phyloP scores from a whole-genome alignment of 768 basidiomycete species.

The Fomitopsis serialis region DNA sequence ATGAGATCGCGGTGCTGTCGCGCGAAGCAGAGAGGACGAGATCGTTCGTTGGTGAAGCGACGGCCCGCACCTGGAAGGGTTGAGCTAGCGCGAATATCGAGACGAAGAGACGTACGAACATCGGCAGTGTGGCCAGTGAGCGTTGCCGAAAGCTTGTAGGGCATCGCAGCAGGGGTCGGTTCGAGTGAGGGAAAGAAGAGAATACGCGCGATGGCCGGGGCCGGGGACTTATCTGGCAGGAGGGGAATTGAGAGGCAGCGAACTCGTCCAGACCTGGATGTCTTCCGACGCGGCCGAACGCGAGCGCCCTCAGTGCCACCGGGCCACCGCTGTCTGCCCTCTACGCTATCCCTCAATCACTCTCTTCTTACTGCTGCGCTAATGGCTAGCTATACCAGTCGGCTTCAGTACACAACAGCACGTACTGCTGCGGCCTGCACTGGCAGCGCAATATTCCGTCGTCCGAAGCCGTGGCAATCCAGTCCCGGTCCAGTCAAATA shows the following conservation, averaged over 20 bases:
- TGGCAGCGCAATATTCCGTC: too few relatives aligned
- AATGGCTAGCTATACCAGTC: too few relatives aligned
- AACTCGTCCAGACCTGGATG: background rate
- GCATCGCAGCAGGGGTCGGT: slow-evolving; percentile 34
- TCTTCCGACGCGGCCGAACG: background rate
- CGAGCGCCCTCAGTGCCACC: background rate
- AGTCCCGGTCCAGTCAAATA: too few relatives aligned
- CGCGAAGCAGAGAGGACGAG: slow-evolving; percentile 87
- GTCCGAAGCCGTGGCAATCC: too few relatives aligned
- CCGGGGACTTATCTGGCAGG: background rate
- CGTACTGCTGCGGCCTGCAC: too few relatives aligned
- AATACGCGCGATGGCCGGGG: background rate
- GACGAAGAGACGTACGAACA: slow-evolving; percentile 39
- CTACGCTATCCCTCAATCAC: too few relatives aligned
- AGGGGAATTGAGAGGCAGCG: slow-evolving; percentile 12
- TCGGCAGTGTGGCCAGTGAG: slow-evolving; percentile 68
- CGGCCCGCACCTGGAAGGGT: slow-evolving; percentile 66
- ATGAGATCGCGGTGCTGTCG: slow-evolving; percentile 86
- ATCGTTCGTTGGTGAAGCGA: slow-evolving; percentile 69
- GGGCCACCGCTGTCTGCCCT: too few relatives aligned
- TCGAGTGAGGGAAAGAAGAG: background rate
- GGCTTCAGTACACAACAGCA: too few relatives aligned
- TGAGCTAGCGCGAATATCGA: slow-evolving; percentile 13
- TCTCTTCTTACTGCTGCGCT: too few relatives aligned
- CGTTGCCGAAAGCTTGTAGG: slow-evolving; percentile 74